These are phyloP conservation scores for Andalucia godoyi DNA, from an alignment of 78 protist genomes.

Conservation along the genomic window DNA sequence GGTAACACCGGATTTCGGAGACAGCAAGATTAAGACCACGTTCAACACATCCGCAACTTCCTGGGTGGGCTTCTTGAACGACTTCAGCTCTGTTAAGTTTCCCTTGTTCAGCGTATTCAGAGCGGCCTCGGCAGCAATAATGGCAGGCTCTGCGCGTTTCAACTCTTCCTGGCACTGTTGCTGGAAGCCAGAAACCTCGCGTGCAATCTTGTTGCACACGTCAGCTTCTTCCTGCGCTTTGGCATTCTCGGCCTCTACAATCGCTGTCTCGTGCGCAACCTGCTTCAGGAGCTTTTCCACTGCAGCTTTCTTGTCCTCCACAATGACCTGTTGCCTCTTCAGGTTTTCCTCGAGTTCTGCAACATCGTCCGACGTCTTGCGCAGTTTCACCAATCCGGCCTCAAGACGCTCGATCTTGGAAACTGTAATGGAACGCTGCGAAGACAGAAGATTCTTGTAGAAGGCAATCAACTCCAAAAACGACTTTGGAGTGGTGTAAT, in stretches of 20 bases:
- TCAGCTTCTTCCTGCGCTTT: constrained; percentile 32
- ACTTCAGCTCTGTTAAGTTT: constrained; percentile 48
- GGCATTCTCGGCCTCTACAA: constrained; percentile 26
- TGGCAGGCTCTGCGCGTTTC: constrained; percentile 54
- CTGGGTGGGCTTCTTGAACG: constrained; percentile 49
- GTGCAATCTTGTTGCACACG: constrained; percentile 17
- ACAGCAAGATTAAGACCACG: constrained; percentile 11
- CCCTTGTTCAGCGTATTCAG: constrained; percentile 50
- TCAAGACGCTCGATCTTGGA: constrained; percentile 20
- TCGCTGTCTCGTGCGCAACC: constrained; percentile 28
- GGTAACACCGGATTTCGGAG: neutral
- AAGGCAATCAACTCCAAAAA: constrained; percentile 68
- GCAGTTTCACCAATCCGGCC: constrained; percentile 36
- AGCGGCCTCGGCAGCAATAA: constrained; percentile 56
- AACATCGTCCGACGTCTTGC: constrained; percentile 12
- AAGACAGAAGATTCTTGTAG: constrained; percentile 33
- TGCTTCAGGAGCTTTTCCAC: constrained; percentile 20
- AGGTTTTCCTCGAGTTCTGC: constrained; percentile 42
- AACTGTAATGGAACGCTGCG: constrained; percentile 2
- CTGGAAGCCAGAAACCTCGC: neutral
- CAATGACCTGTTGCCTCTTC: constrained; percentile 19
- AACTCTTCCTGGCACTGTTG: constrained; percentile 39
- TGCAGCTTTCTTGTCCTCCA: constrained; percentile 21
- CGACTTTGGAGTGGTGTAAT: constrained; percentile 76
- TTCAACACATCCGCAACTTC: constrained; percentile 22